phyloP scores from a whole-genome alignment of 768 basidiomycete genomes.

The Tylopilus rubrobrunneus region DNA sequence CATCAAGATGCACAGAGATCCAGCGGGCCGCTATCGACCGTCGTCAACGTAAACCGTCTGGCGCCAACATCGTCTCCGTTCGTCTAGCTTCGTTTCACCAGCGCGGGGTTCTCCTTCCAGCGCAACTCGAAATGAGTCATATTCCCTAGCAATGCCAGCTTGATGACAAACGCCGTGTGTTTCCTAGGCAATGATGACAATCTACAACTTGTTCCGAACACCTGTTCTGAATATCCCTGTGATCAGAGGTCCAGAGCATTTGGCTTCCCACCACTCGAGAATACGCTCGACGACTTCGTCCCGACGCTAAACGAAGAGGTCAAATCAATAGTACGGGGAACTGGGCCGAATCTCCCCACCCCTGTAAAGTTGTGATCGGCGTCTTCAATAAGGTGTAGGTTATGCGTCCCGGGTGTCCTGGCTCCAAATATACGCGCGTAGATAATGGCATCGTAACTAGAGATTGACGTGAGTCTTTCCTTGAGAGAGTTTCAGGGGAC shows the following conservation, averaged over 20 bases:
- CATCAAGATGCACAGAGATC: background rate
- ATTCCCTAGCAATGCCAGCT: too few species aligned
- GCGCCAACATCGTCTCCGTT: background rate
- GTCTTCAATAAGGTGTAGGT: constrained; percentile 62
- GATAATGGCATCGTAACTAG: constrained; percentile 68
- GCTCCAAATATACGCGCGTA: constrained; percentile 58
- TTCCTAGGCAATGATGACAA: too few species aligned
- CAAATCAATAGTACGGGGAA: background rate
- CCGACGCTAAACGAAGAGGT: constrained; percentile 38
- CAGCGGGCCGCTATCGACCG: background rate
- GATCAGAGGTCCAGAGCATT: constrained; percentile 42
- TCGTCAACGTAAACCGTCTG: background rate
- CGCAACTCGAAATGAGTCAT: background rate
- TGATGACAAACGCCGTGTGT: background rate
- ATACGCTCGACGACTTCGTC: constrained; percentile 67
- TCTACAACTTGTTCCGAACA: constrained; percentile 46
- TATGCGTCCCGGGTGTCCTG: constrained; percentile 65
- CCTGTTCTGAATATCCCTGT: constrained; percentile 66
- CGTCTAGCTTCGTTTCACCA: background rate
- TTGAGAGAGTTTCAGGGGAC: background rate
- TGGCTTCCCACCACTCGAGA: constrained; percentile 61
- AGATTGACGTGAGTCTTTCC: background rate
- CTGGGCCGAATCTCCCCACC: constrained; percentile 25
- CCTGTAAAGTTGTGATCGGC: constrained; percentile 80
- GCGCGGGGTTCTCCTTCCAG: background rate